Conservation (phyloP, 352 stramenopile species). For the Pythium sp. region DNA sequence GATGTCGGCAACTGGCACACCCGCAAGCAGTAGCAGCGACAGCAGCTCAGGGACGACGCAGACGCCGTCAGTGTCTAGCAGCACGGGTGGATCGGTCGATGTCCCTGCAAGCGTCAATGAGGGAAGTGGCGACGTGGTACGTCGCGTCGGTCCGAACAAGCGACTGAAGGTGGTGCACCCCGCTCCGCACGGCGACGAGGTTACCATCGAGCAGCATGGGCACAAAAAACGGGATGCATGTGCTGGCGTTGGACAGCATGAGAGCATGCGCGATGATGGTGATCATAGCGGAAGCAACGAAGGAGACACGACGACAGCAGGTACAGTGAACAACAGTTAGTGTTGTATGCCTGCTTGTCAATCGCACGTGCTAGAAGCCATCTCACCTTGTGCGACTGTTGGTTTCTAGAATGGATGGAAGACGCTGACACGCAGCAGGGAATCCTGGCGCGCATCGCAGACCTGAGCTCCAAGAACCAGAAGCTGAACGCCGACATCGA, state of each 20-base stretch:
- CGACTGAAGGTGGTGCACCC: background rate
- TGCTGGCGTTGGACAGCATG: background rate
- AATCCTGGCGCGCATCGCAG: constrained; percentile 23
- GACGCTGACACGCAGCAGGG: constrained; percentile 19
- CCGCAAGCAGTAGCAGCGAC: background rate
- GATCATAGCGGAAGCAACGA: background rate
- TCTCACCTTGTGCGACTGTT: background rate
- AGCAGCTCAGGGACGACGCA: background rate
- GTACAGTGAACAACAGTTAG: background rate
- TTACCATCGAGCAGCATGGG: background rate
- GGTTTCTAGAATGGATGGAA: constrained; percentile 4
- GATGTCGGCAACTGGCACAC: background rate
- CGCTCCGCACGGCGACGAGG: background rate
- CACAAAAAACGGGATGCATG: background rate
- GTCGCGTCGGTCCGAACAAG: background rate
- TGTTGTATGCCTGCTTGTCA: background rate
- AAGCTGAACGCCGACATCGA: constrained; percentile 39
- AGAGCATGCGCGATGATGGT: background rate
- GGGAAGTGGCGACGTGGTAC: background rate
- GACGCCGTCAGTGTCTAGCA: background rate
- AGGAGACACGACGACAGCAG: constrained; percentile 6
- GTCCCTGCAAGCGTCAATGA: background rate
- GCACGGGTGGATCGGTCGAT: background rate
- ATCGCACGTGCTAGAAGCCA: background rate
- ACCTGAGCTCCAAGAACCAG: constrained; percentile 30